A percentile compares a stretch with the other conserved stretches of the same genome.
These are phyloP conservation scores for Xerocomus brunneocitrinus DNA, from an alignment of 768 basidiomycete species.

Conservation along the genomic window DNA sequence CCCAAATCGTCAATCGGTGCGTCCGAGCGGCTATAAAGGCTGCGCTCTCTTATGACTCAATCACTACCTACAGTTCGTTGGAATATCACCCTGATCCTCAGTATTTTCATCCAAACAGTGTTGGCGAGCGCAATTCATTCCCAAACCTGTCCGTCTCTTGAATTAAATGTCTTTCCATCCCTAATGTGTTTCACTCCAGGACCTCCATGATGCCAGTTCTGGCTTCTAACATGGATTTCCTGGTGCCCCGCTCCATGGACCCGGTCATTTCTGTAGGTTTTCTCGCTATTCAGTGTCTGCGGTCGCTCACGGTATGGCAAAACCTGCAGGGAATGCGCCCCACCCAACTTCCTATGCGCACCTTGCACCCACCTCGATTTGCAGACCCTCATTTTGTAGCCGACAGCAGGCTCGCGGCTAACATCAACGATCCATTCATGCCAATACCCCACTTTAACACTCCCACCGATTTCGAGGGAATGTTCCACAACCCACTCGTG, in stretches of 20 bases:
- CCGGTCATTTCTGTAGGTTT: conserved; percentile 6
- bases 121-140: not conserved
- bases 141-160: conserved; percentile 7
- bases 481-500: not conserved
- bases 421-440: not conserved
- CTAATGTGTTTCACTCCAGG: conserved; percentile 10
- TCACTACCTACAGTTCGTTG: conserved; percentile 7
- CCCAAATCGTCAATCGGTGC: conserved; percentile 8
- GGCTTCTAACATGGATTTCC: not conserved
- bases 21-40: conserved; percentile 15
- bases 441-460: not conserved
- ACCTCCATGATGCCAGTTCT: not conserved
- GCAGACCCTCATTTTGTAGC: not conserved
- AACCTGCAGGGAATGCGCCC: conserved; percentile 10
- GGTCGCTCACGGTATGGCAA: not conserved
- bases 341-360: not conserved
- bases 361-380: not conserved
- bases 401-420: not conserved
- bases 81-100: not conserved
- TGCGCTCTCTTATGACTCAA: conserved; percentile 1
- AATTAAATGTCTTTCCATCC: not conserved
- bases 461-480: not conserved
- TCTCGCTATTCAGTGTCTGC: not conserved
- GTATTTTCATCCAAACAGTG: not conserved
- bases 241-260: not conserved